Evolutionary conservation across 352 stramenopile species (phyloP).

Genomic region (Phytophthora ohioensis): DNA sequence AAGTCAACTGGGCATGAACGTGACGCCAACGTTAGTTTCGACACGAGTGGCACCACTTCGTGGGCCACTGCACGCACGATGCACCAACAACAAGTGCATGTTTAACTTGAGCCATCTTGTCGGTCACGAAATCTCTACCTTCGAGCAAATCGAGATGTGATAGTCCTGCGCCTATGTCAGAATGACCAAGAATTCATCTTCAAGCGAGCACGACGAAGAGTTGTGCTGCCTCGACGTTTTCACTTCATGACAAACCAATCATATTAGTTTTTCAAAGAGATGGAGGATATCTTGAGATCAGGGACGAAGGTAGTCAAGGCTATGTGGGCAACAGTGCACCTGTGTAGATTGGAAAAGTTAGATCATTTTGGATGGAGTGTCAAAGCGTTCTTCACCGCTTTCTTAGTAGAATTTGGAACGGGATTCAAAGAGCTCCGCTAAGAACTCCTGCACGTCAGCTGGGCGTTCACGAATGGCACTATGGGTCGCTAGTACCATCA

Average conservation of each 20-base stretch:
- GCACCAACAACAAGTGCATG: background rate
- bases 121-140: too few species aligned
- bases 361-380: background rate
- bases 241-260: background rate
- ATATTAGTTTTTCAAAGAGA: background rate
- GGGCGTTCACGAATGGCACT: conserved; percentile 72
- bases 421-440: conserved; percentile 76
- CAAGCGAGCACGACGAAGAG: background rate
- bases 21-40: too few species aligned
- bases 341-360: background rate
- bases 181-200: background rate
- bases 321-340: too few species aligned
- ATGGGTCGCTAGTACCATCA: conserved; percentile 71
- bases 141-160: background rate
- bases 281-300: background rate
- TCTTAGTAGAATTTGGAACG: conserved; percentile 75
- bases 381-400: background rate
- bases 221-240: background rate
- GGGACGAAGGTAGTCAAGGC: background rate
- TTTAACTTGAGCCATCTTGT: too few species aligned
- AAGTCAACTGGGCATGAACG: background rate
- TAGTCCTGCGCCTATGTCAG: background rate
- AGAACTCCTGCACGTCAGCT: conserved; percentile 53
- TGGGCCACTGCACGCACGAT: too few species aligned
- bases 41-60: too few species aligned